Conservation (phyloP, 139 green algal species). For the Astrephomene gubernaculifera region DNA sequence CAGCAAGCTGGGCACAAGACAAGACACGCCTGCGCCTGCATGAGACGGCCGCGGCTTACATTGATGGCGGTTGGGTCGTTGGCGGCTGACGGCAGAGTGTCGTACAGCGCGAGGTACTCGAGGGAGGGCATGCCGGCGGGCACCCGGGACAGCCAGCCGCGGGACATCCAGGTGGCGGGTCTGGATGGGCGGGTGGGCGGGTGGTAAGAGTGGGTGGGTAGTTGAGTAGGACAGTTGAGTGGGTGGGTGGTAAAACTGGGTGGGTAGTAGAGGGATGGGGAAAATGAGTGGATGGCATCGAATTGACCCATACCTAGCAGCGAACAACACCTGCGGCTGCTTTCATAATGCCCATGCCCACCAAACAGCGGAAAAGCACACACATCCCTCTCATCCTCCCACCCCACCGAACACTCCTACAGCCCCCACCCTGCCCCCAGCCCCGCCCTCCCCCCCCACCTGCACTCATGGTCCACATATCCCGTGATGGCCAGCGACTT, state of each 20-base stretch:
- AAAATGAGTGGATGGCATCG: too few relatives aligned
- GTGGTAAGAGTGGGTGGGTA: background rate
- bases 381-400: background rate
- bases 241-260: too few relatives aligned
- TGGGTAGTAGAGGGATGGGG: too few relatives aligned
- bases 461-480: constrained; percentile 41
- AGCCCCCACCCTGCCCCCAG: background rate
- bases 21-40: too few relatives aligned
- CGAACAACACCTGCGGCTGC: too few relatives aligned
- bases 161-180: constrained; percentile 33
- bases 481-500: constrained; percentile 35
- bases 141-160: constrained; percentile 21
- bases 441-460: background rate
- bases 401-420: background rate
- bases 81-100: constrained; percentile 19
- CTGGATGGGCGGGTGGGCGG: background rate
- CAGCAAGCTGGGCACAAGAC: too few relatives aligned
- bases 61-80: constrained; percentile 8
- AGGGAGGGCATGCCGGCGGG: constrained; percentile 35
- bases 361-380: background rate
- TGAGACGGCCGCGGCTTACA: too few relatives aligned
- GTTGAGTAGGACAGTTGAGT: background rate
- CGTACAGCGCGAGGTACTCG: constrained; percentile 42
- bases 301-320: too few relatives aligned
- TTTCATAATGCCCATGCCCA: background rate